Conservation (phyloP, 2,329 filamentous ascomycete species). For the Ophiostoma novo-ulmi region DNA sequence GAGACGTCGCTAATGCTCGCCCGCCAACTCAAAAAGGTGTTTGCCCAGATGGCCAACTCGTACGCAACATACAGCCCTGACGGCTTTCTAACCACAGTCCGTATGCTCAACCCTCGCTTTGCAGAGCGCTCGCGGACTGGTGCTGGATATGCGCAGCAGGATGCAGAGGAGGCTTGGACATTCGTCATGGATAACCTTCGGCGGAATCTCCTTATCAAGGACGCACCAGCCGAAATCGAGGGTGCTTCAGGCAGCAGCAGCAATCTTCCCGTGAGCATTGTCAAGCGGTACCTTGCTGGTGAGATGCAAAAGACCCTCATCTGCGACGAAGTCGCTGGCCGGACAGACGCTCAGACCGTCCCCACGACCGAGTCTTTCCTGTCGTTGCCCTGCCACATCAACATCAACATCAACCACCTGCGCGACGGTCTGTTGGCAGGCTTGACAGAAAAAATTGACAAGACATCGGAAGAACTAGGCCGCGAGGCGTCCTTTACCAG, state of each 20-base stretch:
- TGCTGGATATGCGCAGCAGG: slow-evolving; percentile 89
- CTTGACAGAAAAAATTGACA: slow-evolving; percentile 84
- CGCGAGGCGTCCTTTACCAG: slow-evolving; percentile 84
- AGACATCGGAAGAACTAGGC: slow-evolving; percentile 70
- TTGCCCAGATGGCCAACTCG: slow-evolving; percentile 83
- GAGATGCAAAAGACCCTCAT: slow-evolving; percentile 71
- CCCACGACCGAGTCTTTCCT: slow-evolving; percentile 70
- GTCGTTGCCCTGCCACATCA: slow-evolving; percentile 96
- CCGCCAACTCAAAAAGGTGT: slow-evolving; percentile 60
- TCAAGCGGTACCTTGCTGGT: slow-evolving; percentile 87
- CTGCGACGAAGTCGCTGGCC: slow-evolving; percentile 76
- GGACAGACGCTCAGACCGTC: slow-evolving; percentile 66
- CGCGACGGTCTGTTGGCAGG: slow-evolving; percentile 80
- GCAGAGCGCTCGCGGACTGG: slow-evolving; percentile 80
- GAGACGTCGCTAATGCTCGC: slow-evolving; percentile 55
- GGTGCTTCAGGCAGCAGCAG: slow-evolving; percentile 24
- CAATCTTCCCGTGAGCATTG: slow-evolving; percentile 45
- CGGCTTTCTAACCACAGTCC: slow-evolving; percentile 74
- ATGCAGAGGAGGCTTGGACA: slow-evolving; percentile 97
- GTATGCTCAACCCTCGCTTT: slow-evolving; percentile 82
- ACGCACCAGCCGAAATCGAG: slow-evolving; percentile 32
- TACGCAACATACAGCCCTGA: slow-evolving; percentile 81
- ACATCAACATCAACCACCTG: slow-evolving; percentile 78
- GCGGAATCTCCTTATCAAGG: slow-evolving; percentile 66
- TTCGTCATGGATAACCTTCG: slow-evolving; percentile 83